Percentiles rank a stretch among this genome's conserved stretches.
These are phyloP conservation scores for Zymoseptoria crescenta DNA, from an alignment of 2,329 filamentous ascomycete species.

Conservation along the genomic window DNA sequence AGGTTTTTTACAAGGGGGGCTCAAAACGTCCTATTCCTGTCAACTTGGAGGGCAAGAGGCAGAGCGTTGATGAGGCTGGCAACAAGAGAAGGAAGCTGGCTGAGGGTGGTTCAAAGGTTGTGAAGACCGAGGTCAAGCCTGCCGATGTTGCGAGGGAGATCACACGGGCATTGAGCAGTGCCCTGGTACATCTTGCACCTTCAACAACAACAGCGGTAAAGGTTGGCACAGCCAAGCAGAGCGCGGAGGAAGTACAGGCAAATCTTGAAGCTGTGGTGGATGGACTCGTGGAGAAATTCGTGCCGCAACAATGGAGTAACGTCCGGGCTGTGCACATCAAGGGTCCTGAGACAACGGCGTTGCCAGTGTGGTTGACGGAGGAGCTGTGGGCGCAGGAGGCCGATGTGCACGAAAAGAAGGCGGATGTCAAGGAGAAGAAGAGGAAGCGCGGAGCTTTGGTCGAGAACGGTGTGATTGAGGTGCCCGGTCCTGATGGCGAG, in stretches of 20 bases:
- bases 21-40: conserved; percentile 83
- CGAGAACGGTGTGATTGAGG: conserved; percentile 21
- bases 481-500: conserved; percentile 28
- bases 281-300: conserved; percentile 66
- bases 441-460: conserved; percentile 26
- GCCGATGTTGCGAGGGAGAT: conserved; percentile 71
- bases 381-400: conserved; percentile 81
- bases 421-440: conserved; percentile 28
- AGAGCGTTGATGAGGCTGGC: conserved; percentile 45
- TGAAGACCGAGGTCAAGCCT: conserved; percentile 47
- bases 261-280: conserved; percentile 69
- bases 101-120: conserved; percentile 31
- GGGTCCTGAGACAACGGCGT: conserved; percentile 73
- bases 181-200: conserved; percentile 71
- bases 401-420: conserved; percentile 56
- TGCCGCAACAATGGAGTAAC: conserved; percentile 82
- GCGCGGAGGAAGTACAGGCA: conserved; percentile 65
- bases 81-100: conserved; percentile 38
- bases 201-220: conserved; percentile 73
- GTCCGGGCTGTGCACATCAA: conserved; percentile 83
- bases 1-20: conserved; percentile 81
- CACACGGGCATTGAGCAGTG: conserved; percentile 64
- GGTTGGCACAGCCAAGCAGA: conserved; percentile 68
- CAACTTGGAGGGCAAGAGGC: conserved; percentile 52
- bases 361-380: conserved; percentile 91